Percentiles rank a stretch among this genome's conserved stretches.
phyloP scores from a whole-genome alignment of 2,329 filamentous ascomycete genomes.

The Huntiella savannae region DNA sequence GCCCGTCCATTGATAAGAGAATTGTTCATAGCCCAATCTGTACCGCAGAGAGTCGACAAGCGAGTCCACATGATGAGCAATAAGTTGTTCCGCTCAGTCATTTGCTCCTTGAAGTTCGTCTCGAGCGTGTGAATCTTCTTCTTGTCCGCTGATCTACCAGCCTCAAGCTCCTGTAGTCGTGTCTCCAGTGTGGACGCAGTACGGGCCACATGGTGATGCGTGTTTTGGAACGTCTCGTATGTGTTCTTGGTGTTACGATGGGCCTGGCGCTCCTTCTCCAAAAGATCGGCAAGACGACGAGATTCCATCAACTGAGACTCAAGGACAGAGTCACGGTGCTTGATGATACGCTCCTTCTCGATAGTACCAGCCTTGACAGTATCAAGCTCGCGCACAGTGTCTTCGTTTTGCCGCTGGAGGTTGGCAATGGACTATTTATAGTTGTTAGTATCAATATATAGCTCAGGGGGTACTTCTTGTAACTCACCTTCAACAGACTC shows the following conservation, averaged over 20 bases:
- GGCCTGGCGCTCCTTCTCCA: conserved; percentile 74
- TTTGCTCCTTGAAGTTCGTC: conserved; percentile 64
- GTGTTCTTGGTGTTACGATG: conserved; percentile 75
- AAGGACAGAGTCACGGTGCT: conserved; percentile 71
- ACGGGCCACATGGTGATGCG: conserved; percentile 68
- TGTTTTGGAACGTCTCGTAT: conserved; percentile 75
- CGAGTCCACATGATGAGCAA: conserved; percentile 80
- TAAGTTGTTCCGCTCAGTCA: conserved; percentile 74
- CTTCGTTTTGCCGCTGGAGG: conserved; percentile 72
- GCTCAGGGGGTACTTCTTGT: background rate
- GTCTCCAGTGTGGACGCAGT: conserved; percentile 72
- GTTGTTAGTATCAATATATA: background rate
- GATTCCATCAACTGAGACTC: conserved; percentile 79
- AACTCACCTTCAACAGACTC: conserved; percentile 56
- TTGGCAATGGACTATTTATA: conserved; percentile 55
- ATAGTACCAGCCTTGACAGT: conserved; percentile 54
- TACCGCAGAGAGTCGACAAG: conserved; percentile 66
- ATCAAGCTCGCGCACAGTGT: conserved; percentile 66
- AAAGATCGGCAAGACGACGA: conserved; percentile 63
- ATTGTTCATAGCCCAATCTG: conserved; percentile 82
- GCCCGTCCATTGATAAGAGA: conserved; percentile 72
- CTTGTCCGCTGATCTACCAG: conserved; percentile 56
- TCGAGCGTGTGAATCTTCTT: conserved; percentile 61
- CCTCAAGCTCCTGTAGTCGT: conserved; percentile 71
- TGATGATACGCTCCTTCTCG: conserved; percentile 83